phyloP scores from a whole-genome alignment of 2,329 filamentous ascomycete species.

The Alternaria triticimaculans region DNA sequence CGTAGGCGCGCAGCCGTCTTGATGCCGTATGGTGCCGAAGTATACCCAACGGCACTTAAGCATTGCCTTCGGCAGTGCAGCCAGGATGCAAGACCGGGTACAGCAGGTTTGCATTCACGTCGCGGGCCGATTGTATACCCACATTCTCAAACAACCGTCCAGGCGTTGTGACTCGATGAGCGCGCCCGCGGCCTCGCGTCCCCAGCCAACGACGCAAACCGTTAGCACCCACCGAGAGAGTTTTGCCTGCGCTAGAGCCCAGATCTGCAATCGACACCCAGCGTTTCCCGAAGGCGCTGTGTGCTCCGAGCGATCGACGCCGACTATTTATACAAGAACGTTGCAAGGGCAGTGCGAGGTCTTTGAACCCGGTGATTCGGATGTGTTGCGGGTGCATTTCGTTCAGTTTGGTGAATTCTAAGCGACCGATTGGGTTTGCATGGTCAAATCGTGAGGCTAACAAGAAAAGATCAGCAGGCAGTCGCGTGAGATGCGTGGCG shows the following conservation, averaged over 20 bases:
- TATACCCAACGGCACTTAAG: slow-evolving; percentile 6
- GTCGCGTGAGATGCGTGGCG: slow-evolving; percentile 9
- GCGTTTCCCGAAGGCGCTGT: slow-evolving; percentile 9
- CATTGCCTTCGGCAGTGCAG: slow-evolving; percentile 4
- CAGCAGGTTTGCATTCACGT: slow-evolving; percentile 9
- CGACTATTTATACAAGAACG: slow-evolving; percentile 10
- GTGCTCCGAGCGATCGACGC: slow-evolving; percentile 13
- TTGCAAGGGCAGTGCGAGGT: slow-evolving; percentile 7
- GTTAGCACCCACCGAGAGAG: slow-evolving; percentile 13
- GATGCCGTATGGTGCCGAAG: neutral
- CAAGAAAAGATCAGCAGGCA: slow-evolving; percentile 2
- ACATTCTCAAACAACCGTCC: neutral
- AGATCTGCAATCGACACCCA: slow-evolving; percentile 10
- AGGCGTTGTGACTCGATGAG: slow-evolving; percentile 2
- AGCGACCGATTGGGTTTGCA: neutral
- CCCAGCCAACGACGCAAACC: slow-evolving; percentile 1
- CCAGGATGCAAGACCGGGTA: slow-evolving; percentile 1
- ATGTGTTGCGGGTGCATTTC: neutral
- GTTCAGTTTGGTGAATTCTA: neutral
- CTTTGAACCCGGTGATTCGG: slow-evolving; percentile 7
- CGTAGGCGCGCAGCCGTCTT: neutral
- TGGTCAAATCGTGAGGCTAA: slow-evolving; percentile 4
- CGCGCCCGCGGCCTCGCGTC: slow-evolving; percentile 4
- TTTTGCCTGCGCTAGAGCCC: slow-evolving; percentile 14
- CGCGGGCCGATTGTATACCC: slow-evolving; percentile 9